Conservation (phyloP, 2,329 filamentous ascomycete species). For the Fusarium equiseti region DNA sequence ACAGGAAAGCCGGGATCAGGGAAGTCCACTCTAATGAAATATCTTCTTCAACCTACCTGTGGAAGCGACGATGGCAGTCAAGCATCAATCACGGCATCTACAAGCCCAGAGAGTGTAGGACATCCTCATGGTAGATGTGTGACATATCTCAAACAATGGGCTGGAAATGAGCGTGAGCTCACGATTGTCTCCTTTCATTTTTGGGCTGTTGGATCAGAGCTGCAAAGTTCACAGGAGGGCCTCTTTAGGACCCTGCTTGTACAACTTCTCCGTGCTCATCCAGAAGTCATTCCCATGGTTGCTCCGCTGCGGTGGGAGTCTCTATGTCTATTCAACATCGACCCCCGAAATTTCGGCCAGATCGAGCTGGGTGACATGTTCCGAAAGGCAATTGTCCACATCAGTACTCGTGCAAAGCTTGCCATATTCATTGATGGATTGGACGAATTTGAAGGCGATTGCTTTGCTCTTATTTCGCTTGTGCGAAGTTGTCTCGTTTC, state of each 20-base stretch:
- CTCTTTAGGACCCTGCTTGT: constrained; percentile 5
- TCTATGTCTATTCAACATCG: constrained; percentile 15
- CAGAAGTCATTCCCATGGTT: background rate
- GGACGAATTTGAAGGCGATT: constrained; percentile 19
- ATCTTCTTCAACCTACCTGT: background rate
- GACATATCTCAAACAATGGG: constrained; percentile 1
- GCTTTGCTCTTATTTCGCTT: background rate
- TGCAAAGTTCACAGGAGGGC: constrained; percentile 7
- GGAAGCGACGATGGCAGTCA: background rate
- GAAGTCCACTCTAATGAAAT: constrained; percentile 18
- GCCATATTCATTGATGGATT: constrained; percentile 17
- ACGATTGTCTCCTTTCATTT: constrained; percentile 25
- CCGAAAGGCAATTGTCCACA: background rate
- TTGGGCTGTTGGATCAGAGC: constrained; percentile 21
- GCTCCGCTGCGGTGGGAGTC: constrained; percentile 11
- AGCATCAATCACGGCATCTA: background rate
- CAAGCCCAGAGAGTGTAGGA: accelerated
- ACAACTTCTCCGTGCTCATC: background rate
- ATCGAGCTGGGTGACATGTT: constrained; percentile 12
- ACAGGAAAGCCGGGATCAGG: constrained; percentile 25
- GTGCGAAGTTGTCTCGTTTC: background rate
- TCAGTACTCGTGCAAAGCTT: background rate
- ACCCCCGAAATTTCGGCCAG: background rate
- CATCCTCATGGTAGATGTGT: background rate
- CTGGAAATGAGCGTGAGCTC: background rate